Evolutionary conservation across 2,329 filamentous ascomycete species (phyloP).

Genomic region (Neonectria sp.): DNA sequence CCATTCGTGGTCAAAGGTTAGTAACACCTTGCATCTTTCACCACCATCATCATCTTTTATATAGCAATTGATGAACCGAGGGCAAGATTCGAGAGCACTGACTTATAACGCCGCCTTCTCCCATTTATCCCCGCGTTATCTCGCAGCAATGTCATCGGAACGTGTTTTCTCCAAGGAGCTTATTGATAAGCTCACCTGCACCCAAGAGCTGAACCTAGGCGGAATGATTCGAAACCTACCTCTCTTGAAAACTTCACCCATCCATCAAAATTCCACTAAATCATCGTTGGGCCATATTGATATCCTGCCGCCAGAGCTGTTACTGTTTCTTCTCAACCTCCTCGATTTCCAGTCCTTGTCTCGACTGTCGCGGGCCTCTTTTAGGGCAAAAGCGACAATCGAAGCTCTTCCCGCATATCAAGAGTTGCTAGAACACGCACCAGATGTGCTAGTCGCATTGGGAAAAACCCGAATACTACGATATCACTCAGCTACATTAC

Average conservation of each 20-base stretch:
- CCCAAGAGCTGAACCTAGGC: neutral
- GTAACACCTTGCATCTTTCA: too few species aligned
- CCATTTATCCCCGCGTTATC: too few species aligned
- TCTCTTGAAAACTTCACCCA: neutral
- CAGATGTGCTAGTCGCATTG: constrained; percentile 36
- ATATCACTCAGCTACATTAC: constrained; percentile 20
- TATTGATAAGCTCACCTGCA: constrained; percentile 1
- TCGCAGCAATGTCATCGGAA: neutral
- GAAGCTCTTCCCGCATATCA: constrained; percentile 52
- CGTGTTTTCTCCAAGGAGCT: neutral
- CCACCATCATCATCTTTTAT: too few species aligned
- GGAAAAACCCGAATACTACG: constrained; percentile 33
- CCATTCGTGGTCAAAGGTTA: too few species aligned
- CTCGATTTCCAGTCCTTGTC: constrained; percentile 44
- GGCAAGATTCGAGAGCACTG: too few species aligned
- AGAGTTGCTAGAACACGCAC: constrained; percentile 57
- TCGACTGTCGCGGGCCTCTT: constrained; percentile 43
- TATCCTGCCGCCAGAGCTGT: constrained; percentile 38
- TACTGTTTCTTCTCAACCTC: constrained; percentile 36
- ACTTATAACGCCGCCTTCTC: too few species aligned
- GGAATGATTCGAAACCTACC: constrained; percentile 11
- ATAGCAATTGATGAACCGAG: too few species aligned
- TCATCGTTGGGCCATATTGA: neutral
- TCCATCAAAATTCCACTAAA: neutral
- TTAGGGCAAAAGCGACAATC: constrained; percentile 37